These are phyloP conservation scores for Rasamsonia emersonii DNA, from an alignment of 2,329 filamentous ascomycete species.

Conservation along the genomic window DNA sequence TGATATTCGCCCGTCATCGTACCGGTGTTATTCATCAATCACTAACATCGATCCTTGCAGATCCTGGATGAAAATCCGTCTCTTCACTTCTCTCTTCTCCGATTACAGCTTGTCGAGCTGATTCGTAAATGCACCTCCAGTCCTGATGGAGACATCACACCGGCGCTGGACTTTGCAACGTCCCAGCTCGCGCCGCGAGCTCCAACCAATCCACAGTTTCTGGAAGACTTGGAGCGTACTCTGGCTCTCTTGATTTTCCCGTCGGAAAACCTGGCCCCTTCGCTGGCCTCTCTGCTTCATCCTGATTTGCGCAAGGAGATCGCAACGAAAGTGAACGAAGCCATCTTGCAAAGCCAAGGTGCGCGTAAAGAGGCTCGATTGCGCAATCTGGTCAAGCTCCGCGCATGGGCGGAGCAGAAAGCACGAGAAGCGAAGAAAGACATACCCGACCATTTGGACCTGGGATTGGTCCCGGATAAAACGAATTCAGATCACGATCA, in stretches of 20 bases:
- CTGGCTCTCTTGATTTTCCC: conserved; percentile 89
- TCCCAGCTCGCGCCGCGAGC: conserved; percentile 80
- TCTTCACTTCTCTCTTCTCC: conserved; percentile 81
- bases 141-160: conserved; percentile 62
- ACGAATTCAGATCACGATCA: conserved; percentile 15
- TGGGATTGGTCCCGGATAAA: conserved; percentile 33
- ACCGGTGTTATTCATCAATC: not conserved
- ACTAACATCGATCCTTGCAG: conserved; percentile 40
- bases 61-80: conserved; percentile 76
- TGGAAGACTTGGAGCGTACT: conserved; percentile 81
- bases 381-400: conserved; percentile 67
- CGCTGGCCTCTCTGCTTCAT: conserved; percentile 67
- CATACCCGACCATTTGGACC: conserved; percentile 36
- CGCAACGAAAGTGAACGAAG: conserved; percentile 82
- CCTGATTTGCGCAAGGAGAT: conserved; percentile 72
- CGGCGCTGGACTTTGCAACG: conserved; percentile 79
- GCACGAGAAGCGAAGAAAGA: conserved; percentile 40
- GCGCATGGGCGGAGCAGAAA: conserved; percentile 70
- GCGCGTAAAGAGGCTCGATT: conserved; percentile 72
- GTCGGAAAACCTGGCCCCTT: conserved; percentile 66
- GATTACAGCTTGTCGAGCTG: conserved; percentile 86
- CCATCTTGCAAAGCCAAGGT: conserved; percentile 67
- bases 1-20: conserved; percentile 8
- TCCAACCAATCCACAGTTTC: conserved; percentile 68
- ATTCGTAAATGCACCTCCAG: conserved; percentile 67